A percentile compares a stretch with the other conserved stretches of the same genome.
Conservation (phyloP, 331 rosid genomes). For the Malus hybrid region DNA sequence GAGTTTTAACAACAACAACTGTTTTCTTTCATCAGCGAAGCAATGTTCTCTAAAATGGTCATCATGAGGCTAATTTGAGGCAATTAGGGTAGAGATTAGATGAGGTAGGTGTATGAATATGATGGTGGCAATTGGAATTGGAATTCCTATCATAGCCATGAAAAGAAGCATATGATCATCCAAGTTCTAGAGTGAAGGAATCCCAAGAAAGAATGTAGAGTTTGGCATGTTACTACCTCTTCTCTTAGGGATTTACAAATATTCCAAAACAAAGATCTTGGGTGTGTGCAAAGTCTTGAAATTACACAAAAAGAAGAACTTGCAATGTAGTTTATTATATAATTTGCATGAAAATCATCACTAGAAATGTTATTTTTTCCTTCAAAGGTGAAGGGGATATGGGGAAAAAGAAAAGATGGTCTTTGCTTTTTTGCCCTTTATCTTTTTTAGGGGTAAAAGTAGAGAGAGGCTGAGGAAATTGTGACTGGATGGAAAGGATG, state of each 20-base stretch:
- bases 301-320: constrained; percentile 15
- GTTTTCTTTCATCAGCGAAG: no score
- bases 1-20: no score
- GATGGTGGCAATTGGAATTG: no score
- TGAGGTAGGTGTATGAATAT: no score
- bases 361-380: constrained; percentile 13
- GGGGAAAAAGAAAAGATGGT: constrained; percentile 44
- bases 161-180: constrained; percentile 25
- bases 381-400: constrained; percentile 43
- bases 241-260: constrained; percentile 78
- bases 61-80: no score
- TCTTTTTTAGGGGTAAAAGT: constrained; percentile 52
- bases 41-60: neutral
- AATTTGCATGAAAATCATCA: constrained; percentile 61
- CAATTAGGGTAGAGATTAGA: no score
- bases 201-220: no score
- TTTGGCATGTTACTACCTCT: constrained; percentile 12
- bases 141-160: neutral
- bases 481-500: constrained; percentile 31
- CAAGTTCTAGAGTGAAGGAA: constrained; percentile 31
- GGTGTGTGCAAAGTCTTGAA: constrained; percentile 43
- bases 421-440: constrained; percentile 34
- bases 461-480: constrained; percentile 28
- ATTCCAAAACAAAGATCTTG: constrained; percentile 9
- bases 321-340: constrained; percentile 28